Evolutionary conservation across 2,329 filamentous ascomycete genomes (phyloP), one percentile per base, ranked within the genome.

Genomic region (Pseudogymnoascus destructans): DNA sequence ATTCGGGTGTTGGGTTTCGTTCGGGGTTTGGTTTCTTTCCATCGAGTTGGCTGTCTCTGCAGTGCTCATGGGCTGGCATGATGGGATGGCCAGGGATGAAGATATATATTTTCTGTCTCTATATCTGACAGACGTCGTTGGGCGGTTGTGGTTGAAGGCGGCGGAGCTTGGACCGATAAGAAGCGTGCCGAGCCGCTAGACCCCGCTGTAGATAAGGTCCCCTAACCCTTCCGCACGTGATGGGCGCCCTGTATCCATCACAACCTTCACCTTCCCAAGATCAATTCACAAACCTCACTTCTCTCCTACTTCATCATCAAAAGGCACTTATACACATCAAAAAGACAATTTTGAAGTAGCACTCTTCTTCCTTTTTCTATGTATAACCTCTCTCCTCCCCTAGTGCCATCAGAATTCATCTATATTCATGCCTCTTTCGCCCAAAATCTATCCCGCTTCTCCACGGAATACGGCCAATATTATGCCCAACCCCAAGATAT

Each of bases 351-450:
- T 49, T 27, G 27, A 49, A 17, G 42, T 49, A 49, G 23, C 42
- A 49, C 42, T 49, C 42, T 49, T n/a, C n/a, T 49, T 49, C 42
- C 15, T 49, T 49, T 40, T 27, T 25, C 42, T 49, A 49, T 49
- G 9, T 49, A 49, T 23, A 49, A 49, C 23, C 3, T 10, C 10
- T n/a, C 19, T 49, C 42, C 8, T 49, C 42, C 23, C 23, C 42
- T 1, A 27, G 42, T 49, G 42, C 42, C 23, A 15, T 49, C 21
- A n/a, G 11, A 25, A 25, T 49, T 25, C 42, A 49, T 49, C 42
- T 49, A 49, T 49, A 6, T 17, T 49, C 42, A 49, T 49, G 13
- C 8, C 42, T 13, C 10, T 49, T 27, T 49, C 42, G 23, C 42
- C n/a, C 6, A 17, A 27, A 49, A 46, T 36, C 17, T 21, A 23